Conservation (phyloP, 495 filamentous ascomycete genomes). For the Cercophora samala region DNA sequence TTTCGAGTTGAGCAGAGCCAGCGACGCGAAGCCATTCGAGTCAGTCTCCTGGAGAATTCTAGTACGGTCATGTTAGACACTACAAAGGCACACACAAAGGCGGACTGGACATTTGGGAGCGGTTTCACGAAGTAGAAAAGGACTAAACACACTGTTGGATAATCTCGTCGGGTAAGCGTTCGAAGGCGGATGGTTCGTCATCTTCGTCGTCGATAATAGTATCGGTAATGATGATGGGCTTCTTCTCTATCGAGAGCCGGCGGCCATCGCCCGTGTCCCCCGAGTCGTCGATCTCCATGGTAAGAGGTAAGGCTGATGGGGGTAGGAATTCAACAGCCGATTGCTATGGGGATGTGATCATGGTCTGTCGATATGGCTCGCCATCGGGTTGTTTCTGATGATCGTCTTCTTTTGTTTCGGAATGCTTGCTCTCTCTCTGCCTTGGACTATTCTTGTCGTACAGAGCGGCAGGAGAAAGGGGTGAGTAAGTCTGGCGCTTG, state of each 20-base stretch:
- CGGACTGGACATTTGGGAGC: not conserved
- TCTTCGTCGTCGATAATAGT: constrained; percentile 14
- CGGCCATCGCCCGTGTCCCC: constrained; percentile 18
- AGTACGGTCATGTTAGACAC: constrained; percentile 17
- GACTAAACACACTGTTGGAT: constrained; percentile 45
- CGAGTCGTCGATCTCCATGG: constrained; percentile 27
- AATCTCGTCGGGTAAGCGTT: constrained; percentile 48
- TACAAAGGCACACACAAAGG: constrained; percentile 4
- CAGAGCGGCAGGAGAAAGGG: constrained; percentile 6
- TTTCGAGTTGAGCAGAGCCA: constrained; percentile 73
- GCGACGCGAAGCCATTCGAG: constrained; percentile 75
- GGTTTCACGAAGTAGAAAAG: not conserved
- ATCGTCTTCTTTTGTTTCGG: not conserved
- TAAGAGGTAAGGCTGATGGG: not conserved
- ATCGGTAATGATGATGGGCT: constrained; percentile 27
- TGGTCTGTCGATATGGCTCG: constrained; percentile 18
- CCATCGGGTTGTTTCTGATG: constrained; percentile 17
- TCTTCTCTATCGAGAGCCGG: constrained; percentile 37
- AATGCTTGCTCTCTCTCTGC: not conserved
- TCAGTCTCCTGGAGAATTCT: constrained; percentile 76
- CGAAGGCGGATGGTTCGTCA: constrained; percentile 35
- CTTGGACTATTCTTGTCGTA: not conserved
- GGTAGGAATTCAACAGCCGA: not conserved
- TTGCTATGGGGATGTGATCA: constrained; percentile 20
- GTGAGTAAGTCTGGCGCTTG: not conserved